phyloP scores from a whole-genome alignment of 2,329 filamentous ascomycete species.

The Colletotrichum nymphaeae region DNA sequence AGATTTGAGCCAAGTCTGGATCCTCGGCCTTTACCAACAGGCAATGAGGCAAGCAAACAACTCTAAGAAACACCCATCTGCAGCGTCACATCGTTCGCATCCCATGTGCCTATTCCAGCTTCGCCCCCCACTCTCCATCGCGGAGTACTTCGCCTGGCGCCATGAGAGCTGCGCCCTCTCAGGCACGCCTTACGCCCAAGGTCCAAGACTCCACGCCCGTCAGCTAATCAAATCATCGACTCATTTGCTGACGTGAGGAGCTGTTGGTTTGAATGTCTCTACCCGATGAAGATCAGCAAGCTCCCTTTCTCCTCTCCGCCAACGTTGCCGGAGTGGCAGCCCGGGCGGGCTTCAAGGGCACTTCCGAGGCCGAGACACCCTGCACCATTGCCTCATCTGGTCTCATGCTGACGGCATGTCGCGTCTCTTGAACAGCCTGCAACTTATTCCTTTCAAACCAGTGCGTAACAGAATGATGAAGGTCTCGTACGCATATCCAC shows the following conservation, averaged over 20 bases:
- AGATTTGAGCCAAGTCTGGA: constrained; percentile 8
- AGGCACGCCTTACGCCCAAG: constrained; percentile 14
- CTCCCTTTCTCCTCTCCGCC: background rate
- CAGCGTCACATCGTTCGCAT: constrained; percentile 5
- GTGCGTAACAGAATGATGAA: background rate
- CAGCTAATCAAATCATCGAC: background rate
- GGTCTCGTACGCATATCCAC: background rate
- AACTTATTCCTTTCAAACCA: background rate
- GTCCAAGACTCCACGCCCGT: too few relatives aligned
- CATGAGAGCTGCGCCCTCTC: background rate
- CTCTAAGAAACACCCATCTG: background rate
- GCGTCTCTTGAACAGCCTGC: background rate
- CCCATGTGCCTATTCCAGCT: background rate
- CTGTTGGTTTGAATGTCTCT: background rate
- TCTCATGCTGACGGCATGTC: constrained; percentile 6
- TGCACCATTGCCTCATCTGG: constrained; percentile 9
- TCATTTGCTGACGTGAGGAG: background rate
- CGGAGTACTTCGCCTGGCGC: background rate
- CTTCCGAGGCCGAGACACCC: background rate
- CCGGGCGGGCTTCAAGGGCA: background rate
- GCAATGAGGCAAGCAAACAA: background rate
- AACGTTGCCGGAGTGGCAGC: background rate
- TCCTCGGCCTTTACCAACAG: background rate
- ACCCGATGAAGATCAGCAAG: background rate
- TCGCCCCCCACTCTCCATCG: background rate